These are phyloP conservation scores for Quercus lobata DNA, from an alignment of 331 rosid genomes.

Conservation along the genomic window DNA sequence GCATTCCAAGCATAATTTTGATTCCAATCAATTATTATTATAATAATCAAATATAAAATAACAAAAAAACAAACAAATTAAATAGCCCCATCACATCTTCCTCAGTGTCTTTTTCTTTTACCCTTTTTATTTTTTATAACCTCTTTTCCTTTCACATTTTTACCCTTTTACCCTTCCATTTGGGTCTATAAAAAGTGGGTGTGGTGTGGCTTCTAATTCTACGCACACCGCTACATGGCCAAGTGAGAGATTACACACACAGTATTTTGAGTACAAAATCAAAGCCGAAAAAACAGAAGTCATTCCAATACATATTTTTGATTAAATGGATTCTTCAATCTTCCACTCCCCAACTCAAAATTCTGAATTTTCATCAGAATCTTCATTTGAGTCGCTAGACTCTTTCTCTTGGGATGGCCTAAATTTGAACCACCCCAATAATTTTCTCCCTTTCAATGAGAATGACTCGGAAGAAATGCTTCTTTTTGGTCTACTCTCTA, in stretches of 20 bases:
- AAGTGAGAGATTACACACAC: neutral
- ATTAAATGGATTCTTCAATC: constrained; percentile 32
- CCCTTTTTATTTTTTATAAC: neutral
- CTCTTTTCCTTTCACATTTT: too few relatives aligned
- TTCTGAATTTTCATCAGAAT: constrained; percentile 56
- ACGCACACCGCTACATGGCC: neutral
- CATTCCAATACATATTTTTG: neutral
- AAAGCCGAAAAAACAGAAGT: neutral
- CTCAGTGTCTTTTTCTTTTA: neutral
- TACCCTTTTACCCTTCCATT: neutral
- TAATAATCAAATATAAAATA: neutral
- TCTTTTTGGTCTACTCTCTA: constrained; percentile 60
- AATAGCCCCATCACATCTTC: constrained; percentile 22
- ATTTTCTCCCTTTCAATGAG: constrained; percentile 75
- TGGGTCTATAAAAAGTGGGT: neutral
- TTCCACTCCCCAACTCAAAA: constrained; percentile 37
- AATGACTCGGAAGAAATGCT: constrained; percentile 92
- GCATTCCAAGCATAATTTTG: constrained; percentile 8
- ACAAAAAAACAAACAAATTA: neutral
- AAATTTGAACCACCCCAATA: constrained; percentile 8
- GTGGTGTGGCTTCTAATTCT: neutral
- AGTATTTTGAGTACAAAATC: neutral
- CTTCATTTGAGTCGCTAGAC: constrained; percentile 55
- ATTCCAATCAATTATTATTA: neutral
- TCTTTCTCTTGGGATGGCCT: constrained; percentile 35